Evolutionary conservation across 1,139 yeast genomes (phyloP).

Genomic region (Blastobotrys raffinosifermentans): DNA sequence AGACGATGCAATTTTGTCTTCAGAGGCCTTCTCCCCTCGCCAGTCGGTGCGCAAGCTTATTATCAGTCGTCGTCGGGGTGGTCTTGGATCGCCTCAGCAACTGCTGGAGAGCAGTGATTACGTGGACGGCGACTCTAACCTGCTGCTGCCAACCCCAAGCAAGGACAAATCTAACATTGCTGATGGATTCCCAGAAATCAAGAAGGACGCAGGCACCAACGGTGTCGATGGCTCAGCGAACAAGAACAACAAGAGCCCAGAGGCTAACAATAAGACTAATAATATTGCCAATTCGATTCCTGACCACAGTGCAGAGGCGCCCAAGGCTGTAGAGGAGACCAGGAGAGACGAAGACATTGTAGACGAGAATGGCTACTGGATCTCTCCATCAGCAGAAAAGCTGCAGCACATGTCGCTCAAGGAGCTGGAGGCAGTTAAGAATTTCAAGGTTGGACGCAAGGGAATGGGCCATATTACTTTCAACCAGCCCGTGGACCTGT

Average conservation of each 20-base stretch:
- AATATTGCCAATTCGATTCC: background rate
- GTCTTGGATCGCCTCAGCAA: slow-evolving; percentile 2
- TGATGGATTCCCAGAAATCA: background rate
- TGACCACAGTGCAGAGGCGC: slow-evolving; percentile 2
- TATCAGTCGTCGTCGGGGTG: slow-evolving; percentile 41
- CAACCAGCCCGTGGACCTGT: slow-evolving; percentile 73
- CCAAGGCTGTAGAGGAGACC: slow-evolving; percentile 4
- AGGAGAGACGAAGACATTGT: slow-evolving; percentile 37
- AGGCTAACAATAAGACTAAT: background rate
- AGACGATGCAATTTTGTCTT: slow-evolving; percentile 61
- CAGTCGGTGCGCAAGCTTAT: slow-evolving; percentile 51
- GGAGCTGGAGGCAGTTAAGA: slow-evolving; percentile 57
- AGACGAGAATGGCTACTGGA: slow-evolving; percentile 78
- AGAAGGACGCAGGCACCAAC: too few relatives aligned
- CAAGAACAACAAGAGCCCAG: background rate
- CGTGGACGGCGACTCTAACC: background rate
- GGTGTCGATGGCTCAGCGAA: background rate
- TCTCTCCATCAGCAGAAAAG: slow-evolving; percentile 65
- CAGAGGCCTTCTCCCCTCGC: slow-evolving; percentile 69
- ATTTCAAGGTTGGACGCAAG: slow-evolving; percentile 73
- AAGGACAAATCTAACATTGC: background rate
- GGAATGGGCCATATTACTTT: slow-evolving; percentile 76
- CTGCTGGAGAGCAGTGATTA: slow-evolving; percentile 7
- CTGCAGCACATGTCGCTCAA: slow-evolving; percentile 53
- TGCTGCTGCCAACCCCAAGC: slow-evolving; percentile 7